Conservation (phyloP, 352 stramenopile genomes). For the Globisporangium paroecandrum region DNA sequence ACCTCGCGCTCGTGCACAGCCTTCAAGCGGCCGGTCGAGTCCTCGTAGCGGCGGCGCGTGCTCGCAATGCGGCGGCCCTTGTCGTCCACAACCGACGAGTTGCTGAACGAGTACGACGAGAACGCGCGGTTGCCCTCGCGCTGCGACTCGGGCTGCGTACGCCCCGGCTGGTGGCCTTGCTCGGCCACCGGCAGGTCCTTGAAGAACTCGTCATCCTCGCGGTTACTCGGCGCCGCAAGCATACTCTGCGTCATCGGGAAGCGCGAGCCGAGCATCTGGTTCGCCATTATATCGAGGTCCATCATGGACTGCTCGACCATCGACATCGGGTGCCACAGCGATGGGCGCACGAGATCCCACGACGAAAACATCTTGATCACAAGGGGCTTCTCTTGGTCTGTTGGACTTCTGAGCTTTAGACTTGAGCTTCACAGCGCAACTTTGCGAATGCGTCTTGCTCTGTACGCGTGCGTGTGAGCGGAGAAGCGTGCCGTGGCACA, state of each 20-base stretch:
- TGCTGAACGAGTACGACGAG: conserved; percentile 78
- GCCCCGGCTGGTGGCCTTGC: conserved; percentile 22
- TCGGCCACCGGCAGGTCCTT: conserved; percentile 55
- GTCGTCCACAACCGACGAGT: conserved; percentile 68
- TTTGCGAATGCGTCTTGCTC: background rate
- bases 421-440: background rate
- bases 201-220: conserved; percentile 70
- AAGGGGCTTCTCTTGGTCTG: background rate
- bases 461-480: background rate
- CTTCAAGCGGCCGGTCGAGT: conserved; percentile 78
- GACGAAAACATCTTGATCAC: conserved; percentile 5
- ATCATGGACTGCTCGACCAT: conserved; percentile 83
- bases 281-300: conserved; percentile 51
- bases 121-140: conserved; percentile 35
- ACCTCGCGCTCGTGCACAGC: conserved; percentile 79
- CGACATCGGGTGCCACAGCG: conserved; percentile 76
- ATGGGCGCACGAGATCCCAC: conserved; percentile 21
- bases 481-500: too few species aligned
- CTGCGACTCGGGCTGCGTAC: conserved; percentile 21
- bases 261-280: conserved; percentile 29
- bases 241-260: conserved; percentile 15
- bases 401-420: background rate
- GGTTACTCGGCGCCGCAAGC: conserved; percentile 6
- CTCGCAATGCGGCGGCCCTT: conserved; percentile 58
- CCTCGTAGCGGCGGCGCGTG: conserved; percentile 78